Evolutionary conservation across 2,329 filamentous ascomycete genomes (phyloP).

Genomic region (Diaporthe sp.): DNA sequence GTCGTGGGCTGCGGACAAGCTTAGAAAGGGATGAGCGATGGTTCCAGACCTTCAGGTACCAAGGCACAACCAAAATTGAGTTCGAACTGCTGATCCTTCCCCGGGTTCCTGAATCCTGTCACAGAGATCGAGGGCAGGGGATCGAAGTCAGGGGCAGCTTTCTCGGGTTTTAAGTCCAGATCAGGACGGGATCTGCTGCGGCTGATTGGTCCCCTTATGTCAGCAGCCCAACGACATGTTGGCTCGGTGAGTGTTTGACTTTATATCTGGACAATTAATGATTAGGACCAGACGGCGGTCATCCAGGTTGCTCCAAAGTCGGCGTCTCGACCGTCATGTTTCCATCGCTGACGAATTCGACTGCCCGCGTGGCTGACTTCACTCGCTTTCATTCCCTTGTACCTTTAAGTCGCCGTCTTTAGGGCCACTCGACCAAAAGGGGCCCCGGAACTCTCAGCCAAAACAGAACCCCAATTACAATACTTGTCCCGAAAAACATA

Average conservation of each 20-base stretch:
- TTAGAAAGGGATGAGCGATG: not conserved
- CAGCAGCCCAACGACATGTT: conserved; percentile 19
- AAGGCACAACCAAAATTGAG: not conserved
- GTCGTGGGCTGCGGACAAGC: not conserved
- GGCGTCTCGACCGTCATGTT: not conserved
- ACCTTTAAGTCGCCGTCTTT: not conserved
- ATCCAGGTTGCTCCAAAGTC: not conserved
- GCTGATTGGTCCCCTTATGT: conserved; percentile 9
- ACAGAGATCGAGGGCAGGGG: not conserved
- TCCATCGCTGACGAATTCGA: not conserved
- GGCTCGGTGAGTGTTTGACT: not conserved
- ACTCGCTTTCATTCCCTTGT: not conserved
- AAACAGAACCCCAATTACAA: no score
- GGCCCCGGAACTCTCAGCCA: not conserved
- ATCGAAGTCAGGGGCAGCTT: conserved; percentile 11
- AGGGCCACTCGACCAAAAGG: not conserved
- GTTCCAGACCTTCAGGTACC: not conserved
- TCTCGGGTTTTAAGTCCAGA: not conserved
- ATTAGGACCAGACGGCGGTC: not conserved
- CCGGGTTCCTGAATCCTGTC: conserved; percentile 27
- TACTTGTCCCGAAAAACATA: not conserved
- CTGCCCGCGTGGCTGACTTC: not conserved
- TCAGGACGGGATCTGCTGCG: not conserved
- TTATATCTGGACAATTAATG: not conserved
- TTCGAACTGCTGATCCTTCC: conserved; percentile 13